Evolutionary conservation across 352 stramenopile genomes (phyloP), one percentile per base, ranked within the genome.

Genomic region (Phytophthora pini): DNA sequence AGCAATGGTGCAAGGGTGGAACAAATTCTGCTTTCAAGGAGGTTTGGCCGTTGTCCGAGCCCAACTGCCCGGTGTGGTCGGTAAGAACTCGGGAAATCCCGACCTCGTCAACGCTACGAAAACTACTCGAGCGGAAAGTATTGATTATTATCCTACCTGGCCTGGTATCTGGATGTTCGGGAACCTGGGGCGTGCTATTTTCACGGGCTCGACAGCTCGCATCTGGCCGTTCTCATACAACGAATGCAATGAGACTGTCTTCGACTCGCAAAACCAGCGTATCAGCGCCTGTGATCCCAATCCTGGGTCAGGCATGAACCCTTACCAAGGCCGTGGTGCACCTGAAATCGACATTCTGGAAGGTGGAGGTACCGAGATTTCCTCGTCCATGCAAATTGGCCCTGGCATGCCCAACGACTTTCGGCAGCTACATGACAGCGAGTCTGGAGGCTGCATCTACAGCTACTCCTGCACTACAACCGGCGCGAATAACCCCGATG

Each of bases 211-310:
- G 0, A 98, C 92, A 34, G 94, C 96, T 55, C 92, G 93, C 62
- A 87, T 98, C 46, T 99, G 96, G 95, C 97, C 96, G 1, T 99
- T 93, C 79, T 97, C 85, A 39, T 99, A 97, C 68, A 75, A 98
- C 63, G 79, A 79, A 39, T 99, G 97, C 63, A 85, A 98, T 63
- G 63, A 77, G 0, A 62, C 64, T 0, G 68, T 79, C 11, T 89
- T 88, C 44, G 74, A 70, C 5, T 65, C 71, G 1, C 65, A 61
- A 39, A 88, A 87, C 58, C 81, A 92, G 58, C 77, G 79, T n/a
- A 92, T 92, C 59, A 95, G 74, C 32, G 95, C 87, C 1, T 99
- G 95, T 61, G 93, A 98, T 54, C 46, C 65, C 4, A 79, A 93
- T 49, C 94, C 96, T 47, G 95, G 98, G 22, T 96, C 80, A 56